Evolutionary conservation across 2,329 filamentous ascomycete species (phyloP), one percentile per base, ranked within the genome.

Genomic region (Aaosphaeria arxii): DNA sequence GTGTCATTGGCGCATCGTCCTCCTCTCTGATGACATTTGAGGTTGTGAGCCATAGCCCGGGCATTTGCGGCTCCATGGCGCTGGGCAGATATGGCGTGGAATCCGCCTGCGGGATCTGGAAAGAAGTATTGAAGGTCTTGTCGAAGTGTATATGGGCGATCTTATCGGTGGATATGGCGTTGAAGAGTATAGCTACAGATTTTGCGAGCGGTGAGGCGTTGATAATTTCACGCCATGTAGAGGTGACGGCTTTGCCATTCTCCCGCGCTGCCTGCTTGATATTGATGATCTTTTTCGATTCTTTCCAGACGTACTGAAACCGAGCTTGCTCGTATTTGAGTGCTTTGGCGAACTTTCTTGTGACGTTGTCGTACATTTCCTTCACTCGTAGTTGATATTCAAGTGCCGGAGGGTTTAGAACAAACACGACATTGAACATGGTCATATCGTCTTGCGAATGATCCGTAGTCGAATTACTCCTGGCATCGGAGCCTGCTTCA

Each of bases 391-490:
- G 78, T 48, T 88, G 87, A 55, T 87, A 85, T 63, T 96, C 88
- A 48, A 91, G 77, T 45, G 86, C 83, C 43, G 86, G 86, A 3
- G 91, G 88, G 56, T 89, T 87, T 55, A 96, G 76, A 44, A 96
- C 88, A 68, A 97, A 97, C 28, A 97, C 91, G 7, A 96, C 82
- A 68, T 96, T 95, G 73, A 99, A 99, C 92, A 97, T 97, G 53
- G 86, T 91, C 88, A 97, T 91, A 65, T 40, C 39, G 39, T 88
- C 85, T 2, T 63, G 63, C n/a, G 51, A 59, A 62, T 83, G 78
- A 38, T 58, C 55, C 11, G 70, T 71, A 7, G 63, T 69, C 11
- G 64, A 69, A 62, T 71, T 67, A 30, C 64, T 69, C 43, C 63
- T 71, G n/a, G 64, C 58, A 33, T 71, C 69, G n/a, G 67, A 67